Evolutionary conservation across 169 alveolate genomes (phyloP).

Genomic region (Perkinsus marinus): DNA sequence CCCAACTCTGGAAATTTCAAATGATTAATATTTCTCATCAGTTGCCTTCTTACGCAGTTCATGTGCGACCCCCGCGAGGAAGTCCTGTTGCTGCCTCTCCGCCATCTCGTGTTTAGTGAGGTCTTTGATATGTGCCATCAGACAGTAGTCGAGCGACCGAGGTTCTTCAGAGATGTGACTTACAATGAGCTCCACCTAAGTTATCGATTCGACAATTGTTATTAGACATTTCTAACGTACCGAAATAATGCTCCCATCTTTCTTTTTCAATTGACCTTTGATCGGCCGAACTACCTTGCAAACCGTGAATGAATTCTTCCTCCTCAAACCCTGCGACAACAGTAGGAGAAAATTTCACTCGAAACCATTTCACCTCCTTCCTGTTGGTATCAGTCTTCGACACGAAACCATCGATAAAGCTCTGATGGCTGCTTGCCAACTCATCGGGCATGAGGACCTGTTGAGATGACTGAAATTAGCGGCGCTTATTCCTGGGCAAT

Average conservation of each 20-base stretch:
- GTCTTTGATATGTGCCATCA: neutral
- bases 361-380: neutral
- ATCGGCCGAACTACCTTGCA: neutral
- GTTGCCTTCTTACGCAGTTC: neutral
- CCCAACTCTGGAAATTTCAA: too few relatives aligned
- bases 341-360: neutral
- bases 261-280: neutral
- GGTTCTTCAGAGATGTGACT: neutral
- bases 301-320: neutral
- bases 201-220: neutral
- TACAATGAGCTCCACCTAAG: neutral
- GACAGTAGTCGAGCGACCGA: neutral
- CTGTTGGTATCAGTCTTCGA: neutral
- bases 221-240: neutral
- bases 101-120: neutral
- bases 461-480: neutral
- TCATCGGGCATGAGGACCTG: neutral
- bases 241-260: neutral
- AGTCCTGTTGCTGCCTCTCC: neutral
- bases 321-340: neutral
- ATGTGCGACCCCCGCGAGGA: neutral
- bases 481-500: neutral
- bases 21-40: neutral
- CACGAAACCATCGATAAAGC: neutral
- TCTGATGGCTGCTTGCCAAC: neutral